phyloP scores from a whole-genome alignment of 768 basidiomycete species.

The Lentinula raphanica region DNA sequence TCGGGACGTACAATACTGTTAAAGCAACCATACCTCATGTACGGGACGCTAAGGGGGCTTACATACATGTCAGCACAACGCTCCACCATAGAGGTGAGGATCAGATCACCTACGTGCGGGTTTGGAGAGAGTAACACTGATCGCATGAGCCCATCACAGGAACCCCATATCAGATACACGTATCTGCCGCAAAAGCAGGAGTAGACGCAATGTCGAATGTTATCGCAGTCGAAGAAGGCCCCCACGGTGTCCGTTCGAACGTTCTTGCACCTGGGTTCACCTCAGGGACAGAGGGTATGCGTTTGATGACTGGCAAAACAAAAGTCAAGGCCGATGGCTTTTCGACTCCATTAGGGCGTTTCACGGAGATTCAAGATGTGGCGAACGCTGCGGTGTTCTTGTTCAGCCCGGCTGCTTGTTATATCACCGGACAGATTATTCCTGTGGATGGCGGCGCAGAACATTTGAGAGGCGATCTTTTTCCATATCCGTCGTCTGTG shows the following conservation, averaged over 20 bases:
- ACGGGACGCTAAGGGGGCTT: slow-evolving; percentile 68
- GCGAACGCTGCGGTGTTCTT: slow-evolving; percentile 73
- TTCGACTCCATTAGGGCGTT: slow-evolving; percentile 42
- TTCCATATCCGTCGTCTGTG: slow-evolving; percentile 63
- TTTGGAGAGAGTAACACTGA: too few relatives aligned
- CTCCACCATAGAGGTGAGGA: slow-evolving; percentile 72
- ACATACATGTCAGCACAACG: slow-evolving; percentile 86
- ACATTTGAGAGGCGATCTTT: slow-evolving; percentile 39
- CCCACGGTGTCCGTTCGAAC: slow-evolving; percentile 86
- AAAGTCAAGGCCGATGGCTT: slow-evolving; percentile 11
- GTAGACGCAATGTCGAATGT: slow-evolving; percentile 86
- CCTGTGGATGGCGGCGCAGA: slow-evolving; percentile 64
- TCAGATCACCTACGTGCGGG: slow-evolving; percentile 6
- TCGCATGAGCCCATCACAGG: too few relatives aligned
- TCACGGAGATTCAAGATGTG: slow-evolving; percentile 56
- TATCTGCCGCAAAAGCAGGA: slow-evolving; percentile 92
- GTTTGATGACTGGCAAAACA: slow-evolving; percentile 39
- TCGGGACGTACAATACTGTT: slow-evolving; percentile 92
- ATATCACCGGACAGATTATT: slow-evolving; percentile 69
- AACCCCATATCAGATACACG: slow-evolving; percentile 85
- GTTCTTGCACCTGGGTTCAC: slow-evolving; percentile 84
- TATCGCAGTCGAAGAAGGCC: slow-evolving; percentile 91
- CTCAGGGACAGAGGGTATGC: slow-evolving; percentile 67
- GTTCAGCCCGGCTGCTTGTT: slow-evolving; percentile 75
- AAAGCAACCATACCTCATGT: slow-evolving; percentile 83